phyloP scores from a whole-genome alignment of 192 early-diverging fungal genomes.

The Fimicolochytrium jonesii region DNA sequence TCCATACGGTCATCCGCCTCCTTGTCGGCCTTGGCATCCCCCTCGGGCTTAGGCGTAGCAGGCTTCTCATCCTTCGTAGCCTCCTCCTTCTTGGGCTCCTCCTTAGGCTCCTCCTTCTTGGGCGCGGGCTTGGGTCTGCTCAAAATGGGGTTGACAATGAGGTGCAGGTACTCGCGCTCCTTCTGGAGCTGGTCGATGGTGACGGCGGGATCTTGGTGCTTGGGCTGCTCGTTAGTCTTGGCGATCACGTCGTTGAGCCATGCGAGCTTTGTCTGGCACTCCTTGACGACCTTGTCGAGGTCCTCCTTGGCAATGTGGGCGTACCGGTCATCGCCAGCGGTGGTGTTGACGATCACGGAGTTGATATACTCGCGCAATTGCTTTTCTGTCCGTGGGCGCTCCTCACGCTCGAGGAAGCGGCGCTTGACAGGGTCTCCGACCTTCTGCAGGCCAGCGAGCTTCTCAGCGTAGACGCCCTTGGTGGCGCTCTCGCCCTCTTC shows the following conservation, averaged over 20 bases:
- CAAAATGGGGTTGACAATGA: conserved; percentile 75
- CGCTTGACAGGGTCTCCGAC: conserved; percentile 76
- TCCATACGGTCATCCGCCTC: conserved; percentile 52
- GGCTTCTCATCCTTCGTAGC: conserved; percentile 35
- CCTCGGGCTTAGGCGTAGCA: conserved; percentile 35
- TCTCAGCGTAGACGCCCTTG: conserved; percentile 83
- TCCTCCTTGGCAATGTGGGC: conserved; percentile 83
- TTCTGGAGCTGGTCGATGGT: conserved; percentile 66
- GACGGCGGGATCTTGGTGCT: conserved; percentile 71
- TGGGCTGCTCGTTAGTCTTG: conserved; percentile 69
- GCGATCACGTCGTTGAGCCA: conserved; percentile 83
- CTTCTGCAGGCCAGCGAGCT: conserved; percentile 73
- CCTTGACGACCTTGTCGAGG: conserved; percentile 74
- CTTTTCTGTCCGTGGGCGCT: conserved; percentile 78
- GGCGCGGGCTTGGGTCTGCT: conserved; percentile 88
- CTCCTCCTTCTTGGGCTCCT: conserved; percentile 28
- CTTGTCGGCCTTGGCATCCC: conserved; percentile 52
- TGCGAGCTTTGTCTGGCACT: conserved; percentile 66
- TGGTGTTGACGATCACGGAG: conserved; percentile 65
- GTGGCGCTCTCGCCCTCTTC: conserved; percentile 91
- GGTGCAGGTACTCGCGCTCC: conserved; percentile 63
- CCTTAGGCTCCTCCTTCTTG: conserved; percentile 41
- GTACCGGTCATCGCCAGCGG: conserved; percentile 77
- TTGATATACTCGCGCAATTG: conserved; percentile 76
- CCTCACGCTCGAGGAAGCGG: conserved; percentile 78